Percentiles rank a stretch among this genome's conserved stretches.
Conservation (phyloP, 1,139 yeast species). For the Magnusiomyces starmeri region DNA sequence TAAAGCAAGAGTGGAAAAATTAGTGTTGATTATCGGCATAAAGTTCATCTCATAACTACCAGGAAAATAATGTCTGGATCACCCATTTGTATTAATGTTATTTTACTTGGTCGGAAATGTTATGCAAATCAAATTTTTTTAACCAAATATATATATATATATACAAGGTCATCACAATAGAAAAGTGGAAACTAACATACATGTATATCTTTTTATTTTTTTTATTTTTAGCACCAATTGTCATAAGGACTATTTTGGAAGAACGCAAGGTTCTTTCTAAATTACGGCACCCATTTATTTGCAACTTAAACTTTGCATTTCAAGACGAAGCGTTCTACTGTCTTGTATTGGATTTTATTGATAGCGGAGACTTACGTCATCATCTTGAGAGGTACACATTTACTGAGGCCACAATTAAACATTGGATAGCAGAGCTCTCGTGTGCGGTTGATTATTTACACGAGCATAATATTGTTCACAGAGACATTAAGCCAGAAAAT, state of each 20-base stretch:
- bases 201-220: too few relatives aligned
- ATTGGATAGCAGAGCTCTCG: constrained; percentile 60
- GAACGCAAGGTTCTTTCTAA: constrained; percentile 56
- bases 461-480: constrained; percentile 53
- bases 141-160: too few relatives aligned
- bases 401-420: constrained; percentile 54
- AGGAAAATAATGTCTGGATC: too few relatives aligned
- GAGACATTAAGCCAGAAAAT: constrained; percentile 68
- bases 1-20: too few relatives aligned
- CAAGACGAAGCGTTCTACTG: constrained; percentile 71
- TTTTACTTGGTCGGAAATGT: too few relatives aligned
- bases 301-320: constrained; percentile 71
- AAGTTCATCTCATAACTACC: too few relatives aligned
- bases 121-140: too few relatives aligned
- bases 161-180: too few relatives aligned
- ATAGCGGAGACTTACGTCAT: constrained; percentile 84
- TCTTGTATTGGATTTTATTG: constrained; percentile 65
- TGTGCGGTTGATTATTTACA: constrained; percentile 63
- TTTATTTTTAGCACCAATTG: constrained; percentile 27
- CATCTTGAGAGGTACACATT: constrained; percentile 52
- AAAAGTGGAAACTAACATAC: too few relatives aligned
- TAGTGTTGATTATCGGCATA: too few relatives aligned
- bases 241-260: constrained; percentile 35
- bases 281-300: constrained; percentile 70
- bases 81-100: too few relatives aligned